Evolutionary conservation across 331 rosid genomes (phyloP), one percentile per base, ranked within the genome.

Genomic region (Malus hybrid): DNA sequence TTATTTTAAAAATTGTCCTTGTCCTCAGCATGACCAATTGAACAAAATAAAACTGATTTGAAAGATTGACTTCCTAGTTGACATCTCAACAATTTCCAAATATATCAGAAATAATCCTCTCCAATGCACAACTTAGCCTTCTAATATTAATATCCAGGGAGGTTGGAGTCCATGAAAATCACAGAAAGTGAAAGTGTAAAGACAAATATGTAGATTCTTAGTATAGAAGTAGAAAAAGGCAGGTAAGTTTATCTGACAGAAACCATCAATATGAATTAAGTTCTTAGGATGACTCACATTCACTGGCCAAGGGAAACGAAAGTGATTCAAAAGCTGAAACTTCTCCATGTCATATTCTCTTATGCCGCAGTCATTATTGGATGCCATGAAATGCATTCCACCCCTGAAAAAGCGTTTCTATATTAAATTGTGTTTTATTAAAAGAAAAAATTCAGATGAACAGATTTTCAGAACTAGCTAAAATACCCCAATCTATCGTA

Each of bases 261-360:
- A 71, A 67, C 60, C 24, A 61, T 71, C 66, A 68, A 66, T n/a
- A 56, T 28, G 42, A 22, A 34, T 58, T 60, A 65, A 70, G 61
- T 70, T 76, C 71, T 66, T 6, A 48, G 67, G 80, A 76, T 72
- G 70, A 68, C 96, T 85, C 82, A 94, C 99, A 86, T 94, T 94
- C 57, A 94, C 96, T 10, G 97, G 91, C 99, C 99, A 94, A 73
- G 97, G 91, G 81, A 90, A 92, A 33, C 88, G 92, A 82, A 90
- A 61, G 82, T 92, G 93, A 83, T 89, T 94, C 83, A 90, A 63
- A 66, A 77, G 96, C 87, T 94, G 99, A 82, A 94, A 94, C 80
- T 83, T 92, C 83, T 88, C 97, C 86, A 87, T 88, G 79, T 94
- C 97, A 55, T 85, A 94, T 75, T 92, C 96, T 79, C 99, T 81